These are phyloP conservation scores for Metschnikowia arizonensis DNA, from an alignment of 805 yeast genomes.

Conservation along the genomic window DNA sequence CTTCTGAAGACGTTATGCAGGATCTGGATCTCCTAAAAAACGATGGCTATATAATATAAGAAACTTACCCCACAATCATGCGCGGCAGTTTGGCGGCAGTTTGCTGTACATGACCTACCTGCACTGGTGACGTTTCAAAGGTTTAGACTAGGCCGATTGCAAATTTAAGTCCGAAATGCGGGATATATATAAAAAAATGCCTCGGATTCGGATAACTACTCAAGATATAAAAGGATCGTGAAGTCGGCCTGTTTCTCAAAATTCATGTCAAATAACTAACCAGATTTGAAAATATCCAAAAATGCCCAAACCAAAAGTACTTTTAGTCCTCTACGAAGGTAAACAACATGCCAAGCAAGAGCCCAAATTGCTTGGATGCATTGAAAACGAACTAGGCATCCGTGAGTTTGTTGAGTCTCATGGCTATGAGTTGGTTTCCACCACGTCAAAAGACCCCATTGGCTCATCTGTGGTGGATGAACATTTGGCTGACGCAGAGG, in stretches of 20 bases:
- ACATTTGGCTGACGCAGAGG: constrained; percentile 66
- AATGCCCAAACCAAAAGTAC: constrained; percentile 34
- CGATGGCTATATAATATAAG: no score
- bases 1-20: no score
- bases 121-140: not conserved
- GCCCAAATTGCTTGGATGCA: constrained; percentile 59
- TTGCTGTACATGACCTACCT: not conserved
- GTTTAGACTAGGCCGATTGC: not conserved
- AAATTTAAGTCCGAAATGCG: constrained; percentile 1
- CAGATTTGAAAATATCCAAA: not conserved
- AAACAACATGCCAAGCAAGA: constrained; percentile 57
- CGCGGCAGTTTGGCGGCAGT: constrained; percentile 1
- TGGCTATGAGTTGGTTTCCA: constrained; percentile 65
- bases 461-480: constrained; percentile 54
- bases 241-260: not conserved
- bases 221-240: not conserved
- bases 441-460: constrained; percentile 65
- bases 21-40: no score
- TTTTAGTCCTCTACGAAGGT: constrained; percentile 57
- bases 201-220: constrained; percentile 2
- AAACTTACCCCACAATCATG: constrained; percentile 6
- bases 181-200: constrained; percentile 5
- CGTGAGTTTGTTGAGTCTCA: constrained; percentile 56
- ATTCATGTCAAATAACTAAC: not conserved
- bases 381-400: constrained; percentile 74